Base-by-base conservation (phyloP, 1,139 yeast species). In the Protomyces inundatus region DNA sequence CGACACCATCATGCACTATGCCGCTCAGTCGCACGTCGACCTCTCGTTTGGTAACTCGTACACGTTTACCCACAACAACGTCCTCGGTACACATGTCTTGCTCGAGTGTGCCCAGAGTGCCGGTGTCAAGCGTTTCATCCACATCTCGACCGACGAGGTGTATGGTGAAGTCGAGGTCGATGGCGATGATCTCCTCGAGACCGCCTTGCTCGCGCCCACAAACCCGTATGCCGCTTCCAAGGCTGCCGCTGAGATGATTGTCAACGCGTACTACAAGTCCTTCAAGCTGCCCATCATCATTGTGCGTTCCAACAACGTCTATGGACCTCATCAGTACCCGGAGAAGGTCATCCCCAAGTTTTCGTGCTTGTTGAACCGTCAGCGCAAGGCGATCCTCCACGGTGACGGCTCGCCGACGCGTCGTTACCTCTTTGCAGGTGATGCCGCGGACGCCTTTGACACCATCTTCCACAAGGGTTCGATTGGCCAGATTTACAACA, bases 151-250 rank as follows among this genome's bases (percentile, higher is more conserved):
- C 0, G 87, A 84, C 69, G 87, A 84, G 67, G 87, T 84, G 0
- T 84, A 84, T 67, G 87, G 87, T 0, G 76, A 73, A n/a, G 73
- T 70, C 3, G 64, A 66, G 3, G 78, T 65, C 5, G 70, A 69
- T 9, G 72, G 68, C 6, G 67, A 69, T 6, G 76, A 73, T 59
- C 64, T 77, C n/a, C 69, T 71, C 6, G 85, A 82, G 68, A 65
- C 73, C 0, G 74, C 78, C 1, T 69, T 69, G 0, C 71, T 84
- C 37, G 73, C 74, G 12, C 87, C 87, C 0, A 80, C 87, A 0
- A 83, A 82, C 67, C 87, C 87, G 0, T 84, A 84, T 67, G 77
- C 87, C 1, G 86, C 87, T 0, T 76, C 84, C 30, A 84, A 84
- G 69, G 87, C 86, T 1, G 77, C 85, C 1, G 76, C 81, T 3